Evolutionary conservation across 2,329 filamentous ascomycete species (phyloP).

Genomic region (Colletotrichum sp.): DNA sequence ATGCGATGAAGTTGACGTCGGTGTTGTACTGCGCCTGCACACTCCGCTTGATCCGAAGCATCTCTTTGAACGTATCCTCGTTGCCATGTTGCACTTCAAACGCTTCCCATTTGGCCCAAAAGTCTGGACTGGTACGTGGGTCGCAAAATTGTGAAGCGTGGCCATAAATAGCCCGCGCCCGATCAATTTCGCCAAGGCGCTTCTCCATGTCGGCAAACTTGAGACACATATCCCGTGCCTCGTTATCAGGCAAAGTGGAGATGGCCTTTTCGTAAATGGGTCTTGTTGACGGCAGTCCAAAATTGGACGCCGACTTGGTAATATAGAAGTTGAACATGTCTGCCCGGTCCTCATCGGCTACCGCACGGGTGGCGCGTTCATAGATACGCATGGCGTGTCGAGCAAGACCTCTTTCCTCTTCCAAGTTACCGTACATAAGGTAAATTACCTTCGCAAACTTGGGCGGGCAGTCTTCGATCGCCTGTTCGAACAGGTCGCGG

Average conservation of each 20-base stretch:
- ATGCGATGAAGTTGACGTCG: conserved; percentile 97
- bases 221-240: conserved; percentile 97
- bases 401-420: conserved; percentile 93
- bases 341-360: conserved; percentile 90
- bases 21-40: conserved; percentile 99
- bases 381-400: conserved; percentile 99
- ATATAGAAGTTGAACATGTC: conserved; percentile 99
- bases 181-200: conserved; percentile 89
- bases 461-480: conserved; percentile 90
- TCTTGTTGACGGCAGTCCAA: conserved; percentile 91
- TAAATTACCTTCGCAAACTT: conserved; percentile 97
- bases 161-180: conserved; percentile 92
- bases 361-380: conserved; percentile 92
- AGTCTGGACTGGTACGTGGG: conserved; percentile 84
- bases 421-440: conserved; percentile 96
- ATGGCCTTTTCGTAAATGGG: conserved; percentile 98
- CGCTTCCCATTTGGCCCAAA: conserved; percentile 96
- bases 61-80: conserved; percentile 99
- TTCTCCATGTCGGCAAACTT: conserved; percentile 99
- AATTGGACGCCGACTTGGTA: conserved; percentile 97
- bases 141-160: conserved; percentile 98
- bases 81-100: conserved; percentile 99
- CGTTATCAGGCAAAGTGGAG: conserved; percentile 86
- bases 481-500: conserved; percentile 95
- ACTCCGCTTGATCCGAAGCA: conserved; percentile 96